Base-by-base conservation (phyloP, 805 yeast genomes). In the Ogataea thermomethanolica region DNA sequence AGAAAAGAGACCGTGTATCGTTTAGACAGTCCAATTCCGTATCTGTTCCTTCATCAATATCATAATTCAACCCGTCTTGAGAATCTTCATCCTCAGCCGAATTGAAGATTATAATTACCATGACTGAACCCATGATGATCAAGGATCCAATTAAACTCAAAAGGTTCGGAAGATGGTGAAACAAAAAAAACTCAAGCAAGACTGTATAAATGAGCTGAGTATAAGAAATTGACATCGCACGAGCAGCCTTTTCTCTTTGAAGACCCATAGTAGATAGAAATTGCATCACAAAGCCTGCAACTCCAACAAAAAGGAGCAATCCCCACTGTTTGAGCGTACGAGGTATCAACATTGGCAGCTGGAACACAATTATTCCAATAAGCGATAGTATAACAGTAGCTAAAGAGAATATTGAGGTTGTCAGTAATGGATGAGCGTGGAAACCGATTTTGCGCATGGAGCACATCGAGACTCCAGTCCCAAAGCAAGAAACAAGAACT, bases 211-310 rank as follows among this genome's bases (percentile, higher is more conserved):
- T 65, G 70, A 89, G 73, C 54, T 81, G 86, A 2, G 89, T 72
- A 58, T 90, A 90, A 2, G 75, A 65, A 78, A 87, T 80, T 45
- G 85, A 71, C 9, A 90, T 71, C 0, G 89, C 86, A 41, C 84
- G 72, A 4, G 88, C 79, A 0, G 96, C 95, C 44, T 70, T 73
- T 47, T 85, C 95, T 39, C 86, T 69, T 58, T 87, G 95, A 36
- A 89, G 74, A 1, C 96, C 96, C 7, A 86, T 78, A 0, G 96
- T 85, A 34, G 85, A 62, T 26, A 81, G 65, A 53, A 79, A 81
- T 59, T 90, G 96, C 81, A 83, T 84, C 44, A 79, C 63, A 61
- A 89, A 90, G 0, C 97, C 97, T 38, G 84, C 72, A 2, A 82
- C 45, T 2, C 96, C 95, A 43, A 87, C 71, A 15, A 72, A 56